Percentiles rank a stretch among this genome's conserved stretches.
Evolutionary conservation across 2,329 filamentous ascomycete species (phyloP).

Genomic region (Verticillium tricorpus): DNA sequence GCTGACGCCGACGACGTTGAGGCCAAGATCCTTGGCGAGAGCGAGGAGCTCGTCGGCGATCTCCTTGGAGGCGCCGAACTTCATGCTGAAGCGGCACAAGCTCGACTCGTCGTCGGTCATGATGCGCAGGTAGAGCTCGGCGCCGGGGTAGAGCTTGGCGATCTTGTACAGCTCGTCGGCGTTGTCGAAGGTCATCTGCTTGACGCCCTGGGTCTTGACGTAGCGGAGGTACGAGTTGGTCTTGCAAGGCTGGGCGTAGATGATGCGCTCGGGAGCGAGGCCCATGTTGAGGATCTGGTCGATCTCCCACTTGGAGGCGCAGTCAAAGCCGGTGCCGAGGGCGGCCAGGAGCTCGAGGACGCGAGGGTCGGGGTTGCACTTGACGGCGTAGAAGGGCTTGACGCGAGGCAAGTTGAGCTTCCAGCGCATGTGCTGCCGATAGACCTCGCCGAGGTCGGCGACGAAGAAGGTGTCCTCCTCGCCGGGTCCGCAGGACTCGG

Average conservation of each 20-base stretch:
- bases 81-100: conserved; percentile 91
- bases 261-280: conserved; percentile 84
- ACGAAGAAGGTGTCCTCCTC: conserved; percentile 99
- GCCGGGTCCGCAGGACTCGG: conserved; percentile 82
- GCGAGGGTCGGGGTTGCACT: conserved; percentile 94
- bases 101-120: conserved; percentile 93
- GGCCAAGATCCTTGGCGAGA: conserved; percentile 73
- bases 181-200: conserved; percentile 99
- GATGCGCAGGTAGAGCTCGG: conserved; percentile 91
- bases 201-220: conserved; percentile 77
- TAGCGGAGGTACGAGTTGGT: conserved; percentile 96
- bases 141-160: conserved; percentile 82
- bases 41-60: conserved; percentile 71
- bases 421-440: conserved; percentile 97
- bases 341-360: conserved; percentile 82
- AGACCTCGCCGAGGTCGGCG: conserved; percentile 95
- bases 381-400: conserved; percentile 97
- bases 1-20: conserved; percentile 92
- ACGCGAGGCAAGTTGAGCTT: conserved; percentile 89
- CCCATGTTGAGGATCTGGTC: conserved; percentile 83
- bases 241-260: conserved; percentile 99
- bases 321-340: conserved; percentile 94
- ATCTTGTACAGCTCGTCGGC: conserved; percentile 97
- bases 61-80: conserved; percentile 91
- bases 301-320: conserved; percentile 95